These are phyloP conservation scores for Pichia sp. DNA, from an alignment of 1,139 yeast species.

Conservation along the genomic window DNA sequence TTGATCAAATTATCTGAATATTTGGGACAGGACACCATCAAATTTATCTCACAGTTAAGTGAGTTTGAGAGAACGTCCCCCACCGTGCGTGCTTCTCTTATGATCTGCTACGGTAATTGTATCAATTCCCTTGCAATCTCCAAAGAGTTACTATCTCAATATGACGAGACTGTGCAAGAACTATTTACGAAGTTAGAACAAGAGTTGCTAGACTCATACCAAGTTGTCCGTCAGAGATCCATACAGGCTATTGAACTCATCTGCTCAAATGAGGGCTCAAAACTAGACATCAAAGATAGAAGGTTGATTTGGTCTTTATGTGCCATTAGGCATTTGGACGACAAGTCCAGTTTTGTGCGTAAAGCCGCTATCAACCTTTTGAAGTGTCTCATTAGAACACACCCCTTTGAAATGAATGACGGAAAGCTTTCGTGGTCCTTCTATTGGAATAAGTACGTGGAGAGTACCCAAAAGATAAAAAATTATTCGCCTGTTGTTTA, in stretches of 20 bases:
- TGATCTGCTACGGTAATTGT: slow-evolving; percentile 84
- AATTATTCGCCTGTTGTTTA: slow-evolving; percentile 5
- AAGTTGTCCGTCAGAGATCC: slow-evolving; percentile 71
- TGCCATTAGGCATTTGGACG: slow-evolving; percentile 75
- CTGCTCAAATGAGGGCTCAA: slow-evolving; percentile 55
- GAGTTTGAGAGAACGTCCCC: slow-evolving; percentile 9
- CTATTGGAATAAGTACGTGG: slow-evolving; percentile 12
- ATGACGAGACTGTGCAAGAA: too few species aligned
- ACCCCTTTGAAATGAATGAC: slow-evolving; percentile 81
- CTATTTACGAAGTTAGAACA: slow-evolving; percentile 65
- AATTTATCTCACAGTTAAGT: slow-evolving; percentile 38
- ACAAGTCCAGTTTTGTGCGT: slow-evolving; percentile 78
- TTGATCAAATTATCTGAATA: slow-evolving; percentile 66
- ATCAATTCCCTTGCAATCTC: slow-evolving; percentile 46
- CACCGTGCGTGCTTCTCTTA: slow-evolving; percentile 79
- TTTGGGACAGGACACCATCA: slow-evolving; percentile 63
- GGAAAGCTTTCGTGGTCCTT: slow-evolving; percentile 42
- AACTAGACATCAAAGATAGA: slow-evolving; percentile 55
- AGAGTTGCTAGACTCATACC: slow-evolving; percentile 75
- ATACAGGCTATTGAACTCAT: slow-evolving; percentile 63
- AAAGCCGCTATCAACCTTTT: slow-evolving; percentile 74
- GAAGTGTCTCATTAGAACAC: slow-evolving; percentile 63
- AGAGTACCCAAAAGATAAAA: slow-evolving; percentile 4
- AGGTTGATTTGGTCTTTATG: slow-evolving; percentile 45
- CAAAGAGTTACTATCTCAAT: slow-evolving; percentile 43